Percentiles rank a stretch among this genome's conserved stretches.
These are phyloP conservation scores for Saxophila tyrrhenica DNA, from an alignment of 495 filamentous ascomycete species.

Conservation along the genomic window DNA sequence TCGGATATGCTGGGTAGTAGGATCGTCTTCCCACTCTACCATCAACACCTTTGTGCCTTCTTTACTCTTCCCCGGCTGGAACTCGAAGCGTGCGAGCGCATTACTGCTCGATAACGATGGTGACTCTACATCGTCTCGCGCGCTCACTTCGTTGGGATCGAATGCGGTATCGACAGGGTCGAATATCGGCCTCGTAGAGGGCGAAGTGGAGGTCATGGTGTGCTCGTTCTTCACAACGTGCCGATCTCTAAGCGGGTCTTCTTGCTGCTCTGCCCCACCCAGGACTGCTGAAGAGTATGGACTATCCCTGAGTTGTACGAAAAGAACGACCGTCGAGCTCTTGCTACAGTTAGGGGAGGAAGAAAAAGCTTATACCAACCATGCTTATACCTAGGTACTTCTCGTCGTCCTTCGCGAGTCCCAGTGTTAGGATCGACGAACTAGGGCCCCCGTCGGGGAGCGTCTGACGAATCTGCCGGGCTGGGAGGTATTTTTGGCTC, in stretches of 20 bases:
- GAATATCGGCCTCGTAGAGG: conserved; percentile 21
- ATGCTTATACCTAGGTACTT: not conserved
- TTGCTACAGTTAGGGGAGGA: not conserved
- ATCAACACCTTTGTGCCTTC: conserved; percentile 78
- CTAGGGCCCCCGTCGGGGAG: not conserved
- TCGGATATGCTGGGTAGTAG: conserved; percentile 28
- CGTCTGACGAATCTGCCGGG: not conserved
- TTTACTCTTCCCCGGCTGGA: conserved; percentile 62
- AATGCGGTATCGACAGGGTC: conserved; percentile 27
- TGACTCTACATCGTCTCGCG: conserved; percentile 30
- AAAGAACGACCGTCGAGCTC: too few relatives aligned
- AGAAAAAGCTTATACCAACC: not conserved
- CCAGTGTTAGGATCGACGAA: not conserved
- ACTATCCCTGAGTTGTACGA: too few relatives aligned
- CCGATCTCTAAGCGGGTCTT: too few relatives aligned
- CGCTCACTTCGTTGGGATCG: conserved; percentile 11
- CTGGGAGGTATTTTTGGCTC: not conserved
- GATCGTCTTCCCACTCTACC: conserved; percentile 68
- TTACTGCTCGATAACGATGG: conserved; percentile 29
- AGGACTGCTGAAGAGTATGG: too few relatives aligned
- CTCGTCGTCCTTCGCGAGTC: not conserved
- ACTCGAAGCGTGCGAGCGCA: conserved; percentile 72
- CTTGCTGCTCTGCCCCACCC: too few relatives aligned
- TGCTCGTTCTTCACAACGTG: not conserved
- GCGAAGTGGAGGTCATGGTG: conserved; percentile 11